Evolutionary conservation across 441 rosid species (phyloP), one percentile per base, ranked within the genome.

Genomic region (Erysimum pusillum): DNA sequence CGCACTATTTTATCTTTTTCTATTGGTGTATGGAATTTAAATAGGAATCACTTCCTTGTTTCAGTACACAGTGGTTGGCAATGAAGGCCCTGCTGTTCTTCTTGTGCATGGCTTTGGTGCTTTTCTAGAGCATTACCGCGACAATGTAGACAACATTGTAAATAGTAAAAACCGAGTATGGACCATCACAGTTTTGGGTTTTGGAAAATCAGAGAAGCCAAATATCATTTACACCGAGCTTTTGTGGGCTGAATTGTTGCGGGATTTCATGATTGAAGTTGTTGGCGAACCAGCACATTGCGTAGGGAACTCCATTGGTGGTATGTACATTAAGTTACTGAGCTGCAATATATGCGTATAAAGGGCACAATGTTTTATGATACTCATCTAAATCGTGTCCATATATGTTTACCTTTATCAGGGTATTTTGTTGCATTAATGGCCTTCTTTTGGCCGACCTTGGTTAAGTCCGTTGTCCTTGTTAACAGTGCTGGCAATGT

Each of bases 51-150:
- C 59, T 61, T 80, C 35, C 51, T 76, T 78, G 73, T 83, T 80
- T 77, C 90, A 94, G 98, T 94, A 92, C 76, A 82, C 90, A 32
- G 80, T 83, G 59, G 85, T 58, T 79, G 99, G 97, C 28, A 54
- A 79, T 59, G 76, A 78, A 81, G 97, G 97, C 69, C 97, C 97
- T 71, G 85, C 94, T 6, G 78, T 80, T 77, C 89, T 94, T 66
- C 92, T 94, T 46, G 97, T 94, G 73, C 97, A 94, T 83, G 97
- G 99, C 64, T 94, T 94, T 88, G 99, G 97, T 76, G 97, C 97
- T 52, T 94, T 92, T 81, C 74, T 88, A 62, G 96, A 92, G 86
- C 97, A 94, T 74, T 94, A 86, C 76, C 93, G 97, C 3, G 94
- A 91, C 78, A 92, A 94, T 61, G 76, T 90, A 64, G 60, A 39